A percentile compares a stretch with the other conserved stretches of the same genome.
Conservation (phyloP, 169 alveolate species). For the Babesia divergens region DNA sequence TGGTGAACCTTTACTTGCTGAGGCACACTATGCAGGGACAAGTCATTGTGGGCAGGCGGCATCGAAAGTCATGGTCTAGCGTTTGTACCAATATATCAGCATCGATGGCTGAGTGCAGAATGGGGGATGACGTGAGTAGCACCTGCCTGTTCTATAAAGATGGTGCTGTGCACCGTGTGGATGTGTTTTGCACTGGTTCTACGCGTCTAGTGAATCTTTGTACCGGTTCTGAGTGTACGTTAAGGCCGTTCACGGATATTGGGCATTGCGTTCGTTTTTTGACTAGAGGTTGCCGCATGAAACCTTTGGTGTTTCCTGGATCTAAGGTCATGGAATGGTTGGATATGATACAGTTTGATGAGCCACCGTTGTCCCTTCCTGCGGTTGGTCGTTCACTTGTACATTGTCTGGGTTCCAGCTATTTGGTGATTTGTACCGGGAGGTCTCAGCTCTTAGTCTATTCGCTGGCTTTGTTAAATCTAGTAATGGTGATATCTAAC, state of each 20-base stretch:
- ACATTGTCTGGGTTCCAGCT: constrained; percentile 29
- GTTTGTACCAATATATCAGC: background rate
- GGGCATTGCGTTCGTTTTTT: background rate
- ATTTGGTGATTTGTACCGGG: constrained; percentile 18
- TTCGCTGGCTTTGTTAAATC: constrained; percentile 21
- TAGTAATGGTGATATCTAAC: constrained; percentile 1
- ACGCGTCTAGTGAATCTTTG: background rate
- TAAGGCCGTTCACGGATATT: background rate
- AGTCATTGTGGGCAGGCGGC: constrained; percentile 4
- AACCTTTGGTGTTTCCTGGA: constrained; percentile 19
- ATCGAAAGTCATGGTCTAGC: background rate
- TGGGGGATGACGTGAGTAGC: background rate
- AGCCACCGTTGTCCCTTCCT: background rate
- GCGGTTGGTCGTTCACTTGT: background rate
- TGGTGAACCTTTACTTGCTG: background rate
- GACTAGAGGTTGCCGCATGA: background rate
- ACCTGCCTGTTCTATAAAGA: background rate
- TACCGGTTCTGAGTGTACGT: background rate
- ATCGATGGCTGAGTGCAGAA: background rate
- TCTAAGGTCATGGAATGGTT: constrained; percentile 17
- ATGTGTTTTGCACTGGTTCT: background rate
- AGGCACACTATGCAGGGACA: background rate
- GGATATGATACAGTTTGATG: background rate
- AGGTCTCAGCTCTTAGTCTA: constrained; percentile 15
- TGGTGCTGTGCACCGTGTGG: background rate